Base-by-base conservation (phyloP, 1,139 yeast genomes). In the Meyerozyma smithsonii region DNA sequence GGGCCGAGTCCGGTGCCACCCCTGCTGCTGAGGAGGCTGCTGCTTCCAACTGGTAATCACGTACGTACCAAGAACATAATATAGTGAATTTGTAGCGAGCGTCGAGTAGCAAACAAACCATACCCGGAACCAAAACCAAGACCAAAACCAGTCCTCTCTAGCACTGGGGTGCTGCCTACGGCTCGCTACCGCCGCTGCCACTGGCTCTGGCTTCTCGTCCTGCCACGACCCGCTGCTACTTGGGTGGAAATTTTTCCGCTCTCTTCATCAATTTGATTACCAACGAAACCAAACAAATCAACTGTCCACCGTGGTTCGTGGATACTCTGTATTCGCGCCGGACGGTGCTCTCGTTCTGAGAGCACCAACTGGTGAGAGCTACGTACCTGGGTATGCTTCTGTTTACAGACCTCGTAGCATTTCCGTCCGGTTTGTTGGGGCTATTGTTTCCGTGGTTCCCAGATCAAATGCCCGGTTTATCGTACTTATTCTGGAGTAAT, bases 21-120 rank as follows among this genome's bases (percentile, higher is more conserved):
- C 81, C 82, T 64, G 80, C 79, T 60, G 81, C 75, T 59, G 89
- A 82, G 72, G 84, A 82, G 78, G 85, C 88, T 64, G 94, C 87
- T 69, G 74, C 76, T 63, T 63, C 73, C 51, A 66, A 66, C 64
- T 71, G 77, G 77, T 70, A 70, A 66, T 46, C 52, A 42, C 44
- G 40, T 37, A 30, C 44, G 41, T 43, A 43, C 39, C 40, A 39
- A 34, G 41, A 44, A 45, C 38, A 45, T 36, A 45, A 42, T 42
- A 39, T 38, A 42, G 43, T 36, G 35, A 12, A 30, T 18, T 11
- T 17, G 24, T 19, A 30, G 28, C 28, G 12, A 36, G 8, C 12
- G 18, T 20, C 8, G 32, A 19, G 10, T 15, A 7, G 8, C 24
- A 20, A 8, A 20, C 24, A 20, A n/a, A n/a, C n/a, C n/a, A n/a